phyloP scores from a whole-genome alignment of 768 basidiomycete species.

The Phylloporus sp. region DNA sequence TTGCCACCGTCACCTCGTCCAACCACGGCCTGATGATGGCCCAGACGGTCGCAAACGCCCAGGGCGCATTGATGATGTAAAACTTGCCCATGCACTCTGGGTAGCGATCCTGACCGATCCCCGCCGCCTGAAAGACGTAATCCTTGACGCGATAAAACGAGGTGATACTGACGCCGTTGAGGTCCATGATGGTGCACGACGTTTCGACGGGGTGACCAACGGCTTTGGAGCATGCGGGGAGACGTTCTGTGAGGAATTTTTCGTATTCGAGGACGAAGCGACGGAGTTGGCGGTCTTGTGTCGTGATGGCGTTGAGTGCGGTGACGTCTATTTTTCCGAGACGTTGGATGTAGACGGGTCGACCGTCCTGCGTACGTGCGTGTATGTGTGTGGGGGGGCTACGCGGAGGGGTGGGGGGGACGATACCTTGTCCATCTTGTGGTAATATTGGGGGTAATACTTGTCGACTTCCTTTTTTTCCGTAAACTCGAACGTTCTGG shows the following conservation, averaged over 20 bases:
- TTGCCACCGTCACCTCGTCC: constrained; percentile 90
- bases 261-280: constrained; percentile 94
- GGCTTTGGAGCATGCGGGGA: constrained; percentile 69
- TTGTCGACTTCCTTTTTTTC: constrained; percentile 82
- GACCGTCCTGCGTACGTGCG: constrained; percentile 90
- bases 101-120: constrained; percentile 86
- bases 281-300: constrained; percentile 80
- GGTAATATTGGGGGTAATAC: constrained; percentile 94
- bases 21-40: constrained; percentile 85
- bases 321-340: constrained; percentile 86
- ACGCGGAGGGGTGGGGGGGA: rapidly evolving
- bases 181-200: constrained; percentile 95
- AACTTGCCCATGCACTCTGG: constrained; percentile 97
- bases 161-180: constrained; percentile 60
- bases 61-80: constrained; percentile 98
- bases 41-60: constrained; percentile 89
- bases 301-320: constrained; percentile 76
- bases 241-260: constrained; percentile 71
- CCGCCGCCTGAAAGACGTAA: constrained; percentile 72
- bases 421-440: constrained; percentile 85
- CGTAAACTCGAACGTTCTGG: constrained; percentile 79
- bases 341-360: constrained; percentile 92
- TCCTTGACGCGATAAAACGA: constrained; percentile 91
- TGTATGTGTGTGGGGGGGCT: neutral
- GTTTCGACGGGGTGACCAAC: constrained; percentile 91